Conservation (phyloP, 2,329 filamentous ascomycete genomes). For the Coniella vitis region DNA sequence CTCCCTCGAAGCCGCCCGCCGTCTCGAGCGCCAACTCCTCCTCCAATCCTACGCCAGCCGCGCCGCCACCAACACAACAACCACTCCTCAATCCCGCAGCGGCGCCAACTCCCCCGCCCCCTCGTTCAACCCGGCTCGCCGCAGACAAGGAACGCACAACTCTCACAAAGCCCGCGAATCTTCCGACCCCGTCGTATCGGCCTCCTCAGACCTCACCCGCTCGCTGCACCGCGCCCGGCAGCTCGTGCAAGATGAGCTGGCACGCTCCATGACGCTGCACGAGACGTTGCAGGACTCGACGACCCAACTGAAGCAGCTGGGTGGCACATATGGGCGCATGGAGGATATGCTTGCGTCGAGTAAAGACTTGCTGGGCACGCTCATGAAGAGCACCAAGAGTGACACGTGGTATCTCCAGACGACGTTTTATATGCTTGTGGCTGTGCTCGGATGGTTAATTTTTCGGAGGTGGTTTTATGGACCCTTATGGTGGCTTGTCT, state of each 20-base stretch:
- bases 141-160: slow-evolving; percentile 9
- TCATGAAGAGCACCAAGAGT: slow-evolving; percentile 84
- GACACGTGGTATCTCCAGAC: slow-evolving; percentile 98
- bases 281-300: slow-evolving; percentile 82
- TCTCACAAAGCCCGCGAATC: slow-evolving; percentile 30
- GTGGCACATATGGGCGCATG: slow-evolving; percentile 73
- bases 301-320: slow-evolving; percentile 70
- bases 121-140: slow-evolving; percentile 2
- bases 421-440: slow-evolving; percentile 72
- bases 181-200: slow-evolving; percentile 66
- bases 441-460: slow-evolving; percentile 76
- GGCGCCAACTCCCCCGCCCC: slow-evolving; percentile 28
- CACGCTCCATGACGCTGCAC: slow-evolving; percentile 81
- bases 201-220: slow-evolving; percentile 76
- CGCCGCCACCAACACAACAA: slow-evolving; percentile 19
- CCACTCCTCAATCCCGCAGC: slow-evolving; percentile 22
- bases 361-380: slow-evolving; percentile 65
- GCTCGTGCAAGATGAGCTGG: slow-evolving; percentile 77
- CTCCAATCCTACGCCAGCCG: slow-evolving; percentile 50
- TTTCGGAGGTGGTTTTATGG: slow-evolving; percentile 84
- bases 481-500: slow-evolving; percentile 82
- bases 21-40: slow-evolving; percentile 69
- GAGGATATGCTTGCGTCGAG: slow-evolving; percentile 71
- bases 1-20: slow-evolving; percentile 65
- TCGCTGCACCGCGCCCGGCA: slow-evolving; percentile 80